Evolutionary conservation across 2,329 filamentous ascomycete genomes (phyloP), one percentile per base, ranked within the genome.

Genomic region (Penicillium brasilianum): DNA sequence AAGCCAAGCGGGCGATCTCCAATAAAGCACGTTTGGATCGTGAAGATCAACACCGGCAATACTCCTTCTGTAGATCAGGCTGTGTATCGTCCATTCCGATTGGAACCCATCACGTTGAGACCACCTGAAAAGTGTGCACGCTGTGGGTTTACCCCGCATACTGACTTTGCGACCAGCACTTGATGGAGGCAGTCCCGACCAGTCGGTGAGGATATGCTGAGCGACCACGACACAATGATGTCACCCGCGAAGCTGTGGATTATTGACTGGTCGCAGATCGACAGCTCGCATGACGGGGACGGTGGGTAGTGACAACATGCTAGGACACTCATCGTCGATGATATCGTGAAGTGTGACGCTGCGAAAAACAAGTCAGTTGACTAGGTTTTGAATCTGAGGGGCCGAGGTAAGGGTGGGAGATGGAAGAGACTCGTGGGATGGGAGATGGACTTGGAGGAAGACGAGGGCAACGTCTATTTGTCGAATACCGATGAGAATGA

Each of bases 201-300:
- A 59, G 59, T 64, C 64, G 59, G 62, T 63, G 62, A 63, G 51
- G 30, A 41, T 30, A 41, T 37, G 25, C 25, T 39, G 34, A 5
- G 48, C n/a, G 20, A 22, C 52, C 20, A 32, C 41, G 51, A 51
- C 44, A 30, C 18, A 22, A 58, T 65, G 64, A 65, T 65, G 59
- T 63, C 59, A 65, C 53, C 53, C 32, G 20, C 11, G 20, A 54
- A 6, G 16, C 9, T 32, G 32, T 22, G 39, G 37, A 9, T 36
- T 34, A 32, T 25, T 50, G 48, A 46, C 28, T 30, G 48, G 28
- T 34, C 18, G 41, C 16, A 18, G 63, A 65, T 65, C 57, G 60
- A 52, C 60, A 39, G n/a, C 30, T 50, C 58, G n/a, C 58, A 59
- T 58, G 44, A 55, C 50, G 52, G 43, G 53, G 52, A 49, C 8